Conservation (phyloP, 2,329 filamentous ascomycete species). For the Microcyclosporella mali region DNA sequence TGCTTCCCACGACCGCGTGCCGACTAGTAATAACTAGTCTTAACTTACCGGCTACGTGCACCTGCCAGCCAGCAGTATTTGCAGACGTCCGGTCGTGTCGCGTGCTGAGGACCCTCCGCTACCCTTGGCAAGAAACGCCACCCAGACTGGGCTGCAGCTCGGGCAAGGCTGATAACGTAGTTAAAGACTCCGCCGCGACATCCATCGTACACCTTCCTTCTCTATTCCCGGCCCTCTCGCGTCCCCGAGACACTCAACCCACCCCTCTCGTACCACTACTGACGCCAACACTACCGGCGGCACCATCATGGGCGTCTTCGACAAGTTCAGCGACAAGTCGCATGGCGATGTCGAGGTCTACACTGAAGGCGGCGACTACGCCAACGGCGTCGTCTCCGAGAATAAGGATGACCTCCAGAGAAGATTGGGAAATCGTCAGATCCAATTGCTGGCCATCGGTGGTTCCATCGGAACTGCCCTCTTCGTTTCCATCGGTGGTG, state of each 20-base stretch:
- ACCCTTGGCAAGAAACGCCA: too few relatives aligned
- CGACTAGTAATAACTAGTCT: too few relatives aligned
- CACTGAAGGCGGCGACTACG: constrained; percentile 6
- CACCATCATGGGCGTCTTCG: constrained; percentile 12
- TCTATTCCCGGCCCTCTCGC: too few relatives aligned
- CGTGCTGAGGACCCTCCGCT: too few relatives aligned
- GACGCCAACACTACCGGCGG: neutral
- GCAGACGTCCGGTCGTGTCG: too few relatives aligned
- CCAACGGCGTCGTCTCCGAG: constrained; percentile 21
- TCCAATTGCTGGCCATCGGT: constrained; percentile 30
- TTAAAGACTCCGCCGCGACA: too few relatives aligned
- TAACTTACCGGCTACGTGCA: too few relatives aligned
- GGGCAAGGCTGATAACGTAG: too few relatives aligned
- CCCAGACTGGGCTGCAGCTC: too few relatives aligned
- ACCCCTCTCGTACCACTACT: neutral
- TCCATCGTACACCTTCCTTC: too few relatives aligned
- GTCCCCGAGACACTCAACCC: neutral
- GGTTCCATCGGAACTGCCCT: constrained; percentile 22
- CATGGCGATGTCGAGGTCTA: constrained; percentile 8
- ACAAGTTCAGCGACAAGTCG: constrained; percentile 11
- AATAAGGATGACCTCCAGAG: constrained; percentile 40
- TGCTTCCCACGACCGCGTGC: too few relatives aligned
- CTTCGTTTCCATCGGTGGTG: constrained; percentile 48
- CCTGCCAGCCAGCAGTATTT: too few relatives aligned
- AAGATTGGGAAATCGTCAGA: constrained; percentile 45